Evolutionary conservation across 192 early-diverging fungal species (phyloP), one percentile per base, ranked within the genome.

Genomic region (Dimargaris xerosporica): DNA sequence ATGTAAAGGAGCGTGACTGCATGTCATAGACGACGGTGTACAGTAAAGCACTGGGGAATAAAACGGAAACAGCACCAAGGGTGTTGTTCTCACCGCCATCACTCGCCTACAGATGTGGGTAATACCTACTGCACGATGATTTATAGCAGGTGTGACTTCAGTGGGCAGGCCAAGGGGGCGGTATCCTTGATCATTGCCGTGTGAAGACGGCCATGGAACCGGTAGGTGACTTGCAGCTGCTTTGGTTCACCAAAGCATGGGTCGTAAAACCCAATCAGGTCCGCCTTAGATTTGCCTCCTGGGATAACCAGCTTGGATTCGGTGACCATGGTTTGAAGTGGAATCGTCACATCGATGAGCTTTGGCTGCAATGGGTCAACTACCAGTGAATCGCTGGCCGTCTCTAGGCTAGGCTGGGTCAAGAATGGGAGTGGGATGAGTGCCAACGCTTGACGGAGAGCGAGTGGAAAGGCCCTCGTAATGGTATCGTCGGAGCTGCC

Each of bases 241-340:
- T 98, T 98, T 21, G 69, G 66, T 60, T 85, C 85, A 42, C 92
- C 93, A 61, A 95, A 81, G 66, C 91, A 91, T 28, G 95, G 93
- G 71, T 98, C 93, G 64, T 90, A 96, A 71, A 98, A 98, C 4
- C 95, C 95, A 39, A 91, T 75, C 63, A 98, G 76, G 63, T 87
- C 85, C 26, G 82, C 87, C 82, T 96, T 96, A 66, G 91, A 88
- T 65, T 83, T 81, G 39, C 89, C 85, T 17, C 83, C 88, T 10
- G 87, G 85, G 64, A 99, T 87, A 21, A 86, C 87, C 63, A 99
- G 76, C 73, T 96, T 87, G 28, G 87, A 87, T 44, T 89, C 80
- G 62, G 80, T 75, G 16, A 97, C 89, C 41, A 97, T 71, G 5
- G 83, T 78, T 60, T 96, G 92, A 6, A 97, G 73, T 41, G 90